Conservation (phyloP, 441 rosid species). For the Francoa sonchifolia region DNA sequence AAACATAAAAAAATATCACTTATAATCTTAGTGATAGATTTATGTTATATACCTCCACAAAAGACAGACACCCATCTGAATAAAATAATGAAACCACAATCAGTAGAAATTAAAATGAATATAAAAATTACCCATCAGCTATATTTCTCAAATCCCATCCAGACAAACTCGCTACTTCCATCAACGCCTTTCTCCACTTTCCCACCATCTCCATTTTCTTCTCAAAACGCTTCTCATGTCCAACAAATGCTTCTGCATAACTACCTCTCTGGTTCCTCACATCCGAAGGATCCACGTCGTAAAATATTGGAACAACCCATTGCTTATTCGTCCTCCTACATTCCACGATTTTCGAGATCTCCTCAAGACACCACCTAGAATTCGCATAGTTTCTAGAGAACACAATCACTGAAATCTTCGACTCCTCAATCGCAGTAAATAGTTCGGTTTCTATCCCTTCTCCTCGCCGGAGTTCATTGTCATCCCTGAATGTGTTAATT, state of each 20-base stretch:
- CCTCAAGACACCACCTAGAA: slow-evolving; percentile 16
- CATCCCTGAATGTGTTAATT: slow-evolving; percentile 7
- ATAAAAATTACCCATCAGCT: no score
- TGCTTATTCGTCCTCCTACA: slow-evolving; percentile 3
- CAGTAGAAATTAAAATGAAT: no score
- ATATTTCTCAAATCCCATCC: slow-evolving; percentile 14
- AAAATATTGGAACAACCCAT: slow-evolving; percentile 12
- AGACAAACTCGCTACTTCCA: slow-evolving; percentile 13
- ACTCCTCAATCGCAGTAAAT: neutral
- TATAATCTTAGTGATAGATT: no score
- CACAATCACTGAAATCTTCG: slow-evolving; percentile 9
- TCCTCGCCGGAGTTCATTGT: slow-evolving; percentile 5
- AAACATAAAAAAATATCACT: no score
- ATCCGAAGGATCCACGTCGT: slow-evolving; percentile 9
- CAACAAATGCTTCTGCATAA: neutral
- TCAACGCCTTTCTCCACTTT: slow-evolving; percentile 19
- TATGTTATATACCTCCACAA: no score
- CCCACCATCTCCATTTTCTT: neutral
- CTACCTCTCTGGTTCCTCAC: slow-evolving; percentile 7
- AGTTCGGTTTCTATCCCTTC: slow-evolving; percentile 4
- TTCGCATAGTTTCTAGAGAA: slow-evolving; percentile 6
- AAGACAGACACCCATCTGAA: no score
- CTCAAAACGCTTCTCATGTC: neutral
- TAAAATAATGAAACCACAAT: no score
- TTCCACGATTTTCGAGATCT: slow-evolving; percentile 13